Conservation (phyloP, 2,329 filamentous ascomycete genomes). For the Diaporthe vaccinii region DNA sequence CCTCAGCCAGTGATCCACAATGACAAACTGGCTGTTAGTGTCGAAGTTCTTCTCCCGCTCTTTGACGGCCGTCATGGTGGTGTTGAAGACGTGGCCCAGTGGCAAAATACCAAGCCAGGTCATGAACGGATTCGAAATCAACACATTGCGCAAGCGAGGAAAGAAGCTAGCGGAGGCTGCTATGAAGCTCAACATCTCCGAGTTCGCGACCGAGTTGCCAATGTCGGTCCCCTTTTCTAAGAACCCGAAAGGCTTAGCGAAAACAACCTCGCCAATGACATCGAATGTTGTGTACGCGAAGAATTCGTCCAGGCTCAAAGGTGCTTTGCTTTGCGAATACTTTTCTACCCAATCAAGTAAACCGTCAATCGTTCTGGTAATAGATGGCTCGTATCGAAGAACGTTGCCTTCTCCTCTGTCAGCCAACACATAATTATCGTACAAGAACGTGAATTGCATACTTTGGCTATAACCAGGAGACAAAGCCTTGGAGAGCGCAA, state of each 20-base stretch:
- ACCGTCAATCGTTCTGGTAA: constrained; percentile 40
- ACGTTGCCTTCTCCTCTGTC: constrained; percentile 33
- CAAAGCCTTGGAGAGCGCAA: constrained; percentile 50
- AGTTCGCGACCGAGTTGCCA: constrained; percentile 37
- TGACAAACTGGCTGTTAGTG: constrained; percentile 42
- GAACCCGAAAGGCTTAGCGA: constrained; percentile 49
- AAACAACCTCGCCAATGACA: constrained; percentile 50
- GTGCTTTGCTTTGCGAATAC: constrained; percentile 32
- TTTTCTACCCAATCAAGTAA: constrained; percentile 44
- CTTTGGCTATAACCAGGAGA: constrained; percentile 48
- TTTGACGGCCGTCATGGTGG: constrained; percentile 41
- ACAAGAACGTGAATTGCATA: constrained; percentile 46
- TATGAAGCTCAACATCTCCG: constrained; percentile 16
- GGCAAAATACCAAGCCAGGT: constrained; percentile 46
- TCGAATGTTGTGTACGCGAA: constrained; percentile 49
- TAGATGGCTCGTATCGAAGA: constrained; percentile 42
- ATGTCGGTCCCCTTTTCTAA: constrained; percentile 48
- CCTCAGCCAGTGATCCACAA: constrained; percentile 47
- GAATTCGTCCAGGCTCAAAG: constrained; percentile 44
- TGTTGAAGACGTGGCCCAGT: constrained; percentile 45
- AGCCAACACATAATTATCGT: background rate
- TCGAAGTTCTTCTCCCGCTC: constrained; percentile 41
- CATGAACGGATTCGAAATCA: constrained; percentile 47
- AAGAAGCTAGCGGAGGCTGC: constrained; percentile 44
- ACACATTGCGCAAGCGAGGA: constrained; percentile 41